Evolutionary conservation across 108 stramenopile genomes (phyloP).

Genomic region (Schizochytrium sp.): DNA sequence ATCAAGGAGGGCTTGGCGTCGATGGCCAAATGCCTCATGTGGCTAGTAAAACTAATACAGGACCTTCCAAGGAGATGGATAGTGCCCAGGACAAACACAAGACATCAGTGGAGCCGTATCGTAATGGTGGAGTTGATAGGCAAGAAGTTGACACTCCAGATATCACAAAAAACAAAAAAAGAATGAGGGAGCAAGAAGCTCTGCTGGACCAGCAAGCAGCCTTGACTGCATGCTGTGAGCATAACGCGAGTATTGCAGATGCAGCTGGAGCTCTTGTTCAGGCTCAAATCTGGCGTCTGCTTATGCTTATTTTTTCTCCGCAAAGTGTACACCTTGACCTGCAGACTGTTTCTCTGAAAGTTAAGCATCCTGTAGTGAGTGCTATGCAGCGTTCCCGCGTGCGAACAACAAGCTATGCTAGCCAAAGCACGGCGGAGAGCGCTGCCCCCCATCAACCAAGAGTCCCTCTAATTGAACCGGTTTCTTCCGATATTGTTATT

Average conservation of each 20-base stretch:
- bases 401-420: neutral
- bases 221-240: slow-evolving; percentile 31
- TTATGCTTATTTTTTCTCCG: slow-evolving; percentile 7
- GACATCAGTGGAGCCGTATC: too few relatives aligned
- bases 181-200: neutral
- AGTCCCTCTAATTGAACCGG: neutral
- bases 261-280: slow-evolving; percentile 5
- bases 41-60: too few relatives aligned
- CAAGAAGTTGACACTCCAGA: neutral
- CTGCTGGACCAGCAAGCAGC: neutral
- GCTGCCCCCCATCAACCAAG: neutral
- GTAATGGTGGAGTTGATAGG: neutral
- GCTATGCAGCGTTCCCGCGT: neutral
- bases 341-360: neutral
- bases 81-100: too few relatives aligned
- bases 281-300: slow-evolving; percentile 50
- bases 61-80: too few relatives aligned
- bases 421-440: neutral
- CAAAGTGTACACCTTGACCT: slow-evolving; percentile 8
- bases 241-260: slow-evolving; percentile 14
- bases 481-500: neutral
- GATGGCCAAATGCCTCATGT: too few relatives aligned
- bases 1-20: neutral
- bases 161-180: neutral
- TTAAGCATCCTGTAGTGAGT: neutral